Evolutionary conservation across 129 eudicot species (phyloP).

Genomic region (Daucus carota): DH1_v3.0 NC_030386.2:31458501-31459000

Average conservation of each 20-base stretch:
- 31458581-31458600: background rate
- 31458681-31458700: background rate
- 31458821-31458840: too few relatives aligned
- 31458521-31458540: too few relatives aligned
- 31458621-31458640: too few relatives aligned
- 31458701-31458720: too few relatives aligned
- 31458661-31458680: background rate
- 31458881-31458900: background rate
- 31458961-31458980: background rate
- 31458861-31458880: too few relatives aligned
- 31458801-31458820: too few relatives aligned
- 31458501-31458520: too few relatives aligned
- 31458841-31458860: too few relatives aligned
- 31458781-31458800: too few relatives aligned
- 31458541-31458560: too few relatives aligned
- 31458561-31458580: too few relatives aligned
- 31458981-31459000: constrained; percentile 4
- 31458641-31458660: background rate
- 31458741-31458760: background rate
- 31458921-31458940: background rate
- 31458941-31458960: background rate
- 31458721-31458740: background rate
- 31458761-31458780: background rate
- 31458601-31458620: background rate
- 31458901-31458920: background rate